Evolutionary conservation across 192 early-diverging fungal species (phyloP), one percentile per base, ranked within the genome.

Genomic region (Coemansia sp.): DNA sequence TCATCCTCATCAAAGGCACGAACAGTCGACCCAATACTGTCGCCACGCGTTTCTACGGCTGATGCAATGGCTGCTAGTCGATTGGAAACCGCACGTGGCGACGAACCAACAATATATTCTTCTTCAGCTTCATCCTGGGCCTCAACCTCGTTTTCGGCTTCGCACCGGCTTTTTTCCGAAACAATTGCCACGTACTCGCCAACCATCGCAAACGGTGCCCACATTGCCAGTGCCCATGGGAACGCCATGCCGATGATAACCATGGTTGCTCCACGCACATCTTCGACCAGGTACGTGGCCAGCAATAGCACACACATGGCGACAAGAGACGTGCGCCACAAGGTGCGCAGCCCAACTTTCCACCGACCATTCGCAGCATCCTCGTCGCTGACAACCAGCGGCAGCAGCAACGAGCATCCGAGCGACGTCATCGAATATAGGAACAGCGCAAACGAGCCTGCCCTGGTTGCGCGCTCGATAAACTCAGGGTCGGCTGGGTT

Each of bases 151-250:
- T 28, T 48, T 25, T 60, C 57, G 16, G 22, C 28, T 17, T 31
- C 32, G 28, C 54, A 29, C 30, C 29, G 54, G n/a, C 25, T 16
- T 14, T 22, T 22, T 29, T 56, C 72, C 1, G 72, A 32, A 5
- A 66, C 61, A 55, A 80, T 80, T 3, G 72, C 63, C 42, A 75
- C 67, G 34, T 75, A 81, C 55, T 83, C 92, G 28, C 94, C 94
- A 1, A 98, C 84, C 66, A 98, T 84, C 0, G 92, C 87, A 83
- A 96, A 96, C 4, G 96, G 96, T 36, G 94, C 86, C 96, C 96
- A 98, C 75, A 91, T 73, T 16, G 88, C 86, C 20, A 93, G 73
- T 0, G 91, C 93, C 94, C 94, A 99, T 1, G 93, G 84, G 20
- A 97, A 86, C 45, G 95, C 94, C 67, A 88, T 83, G 2, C 86